phyloP scores from a whole-genome alignment of 2,329 filamentous ascomycete genomes.

The Phaeosphaeria sp. region DNA sequence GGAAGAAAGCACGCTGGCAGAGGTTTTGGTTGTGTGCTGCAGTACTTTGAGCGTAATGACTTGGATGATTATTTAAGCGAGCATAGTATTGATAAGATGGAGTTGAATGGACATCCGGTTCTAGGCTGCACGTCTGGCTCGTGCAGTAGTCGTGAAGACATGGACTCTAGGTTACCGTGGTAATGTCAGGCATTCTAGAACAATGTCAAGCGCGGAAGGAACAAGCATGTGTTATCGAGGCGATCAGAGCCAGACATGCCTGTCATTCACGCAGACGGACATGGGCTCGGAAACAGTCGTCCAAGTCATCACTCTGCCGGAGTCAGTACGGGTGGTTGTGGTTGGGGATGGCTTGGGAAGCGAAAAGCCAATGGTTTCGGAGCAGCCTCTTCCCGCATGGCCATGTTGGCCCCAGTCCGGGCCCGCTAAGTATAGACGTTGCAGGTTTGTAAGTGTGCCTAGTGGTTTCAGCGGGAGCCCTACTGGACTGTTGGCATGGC shows the following conservation, averaged over 20 bases:
- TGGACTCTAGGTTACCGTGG: too few relatives aligned
- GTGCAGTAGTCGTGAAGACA: too few relatives aligned
- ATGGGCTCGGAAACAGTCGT: constrained; percentile 4
- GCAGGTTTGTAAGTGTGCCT: constrained; percentile 44
- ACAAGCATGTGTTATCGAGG: too few relatives aligned
- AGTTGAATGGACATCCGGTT: neutral
- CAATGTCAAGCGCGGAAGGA: neutral
- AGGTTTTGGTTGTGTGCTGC: neutral
- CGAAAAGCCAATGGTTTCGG: constrained; percentile 35
- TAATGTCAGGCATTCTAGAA: neutral
- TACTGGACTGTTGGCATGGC: constrained; percentile 25
- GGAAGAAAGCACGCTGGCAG: neutral
- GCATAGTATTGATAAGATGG: neutral
- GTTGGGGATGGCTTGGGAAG: neutral
- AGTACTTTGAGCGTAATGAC: constrained; percentile 1
- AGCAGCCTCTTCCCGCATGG: constrained; percentile 31
- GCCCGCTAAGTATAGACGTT: constrained; percentile 45
- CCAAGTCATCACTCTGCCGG: too few relatives aligned
- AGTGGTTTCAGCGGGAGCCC: constrained; percentile 45
- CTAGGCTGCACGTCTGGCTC: too few relatives aligned
- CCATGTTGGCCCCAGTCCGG: constrained; percentile 23
- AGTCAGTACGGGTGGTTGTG: too few relatives aligned
- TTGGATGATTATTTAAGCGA: neutral
- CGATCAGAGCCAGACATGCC: constrained; percentile 3
- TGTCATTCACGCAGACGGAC: neutral